Evolutionary conservation across 2,329 filamentous ascomycete genomes (phyloP), one percentile per base, ranked within the genome.

Genomic region (Didymella pomorum): DNA sequence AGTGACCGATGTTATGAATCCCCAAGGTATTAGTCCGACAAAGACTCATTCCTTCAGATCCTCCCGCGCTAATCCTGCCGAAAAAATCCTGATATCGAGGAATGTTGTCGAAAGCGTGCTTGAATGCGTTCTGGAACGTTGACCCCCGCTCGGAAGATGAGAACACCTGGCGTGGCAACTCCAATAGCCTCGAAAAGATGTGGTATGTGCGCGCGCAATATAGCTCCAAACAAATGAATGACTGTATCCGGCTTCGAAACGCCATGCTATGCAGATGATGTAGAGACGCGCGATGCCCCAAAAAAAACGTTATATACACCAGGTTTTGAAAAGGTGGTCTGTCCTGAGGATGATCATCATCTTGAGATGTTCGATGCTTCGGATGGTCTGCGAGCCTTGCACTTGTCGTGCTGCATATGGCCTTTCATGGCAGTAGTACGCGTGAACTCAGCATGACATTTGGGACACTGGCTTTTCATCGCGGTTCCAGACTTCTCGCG

Each of bases 401-500:
- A 98, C 79, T 97, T 97, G 73, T 96, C 93, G 78, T 97, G 92
- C 23, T 82, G 81, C 73, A 88, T 83, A 74, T 98, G 94, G 12
- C 93, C 93, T 73, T 97, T 97, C 61, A 93, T 86, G 43, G 94
- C 94, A 21, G 85, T 88, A 6, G 93, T 97, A 67, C 94, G 84
- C 12, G 94, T 97, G 71, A 98, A 98, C 71, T 96, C 93, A 11
- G 93, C 93, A 35, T 93, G 92, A 72, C 94, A 98, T 73, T 93
- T 90, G 18, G 92, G 93, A 73, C 94, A 98, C 48, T 89, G 88
- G 3, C 92, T 92, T 79, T 97, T 97, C 28, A 90, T 84, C 11
- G 93, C 92, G 51, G 93, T 93, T 25, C 94, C 94, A 0, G 92
- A 96, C 77, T 97, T 97, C 78, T 98, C 94, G 42, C 94, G 87